Evolutionary conservation across 2,329 filamentous ascomycete species (phyloP).

Genomic region (Rhynchosporium agropyri): DNA sequence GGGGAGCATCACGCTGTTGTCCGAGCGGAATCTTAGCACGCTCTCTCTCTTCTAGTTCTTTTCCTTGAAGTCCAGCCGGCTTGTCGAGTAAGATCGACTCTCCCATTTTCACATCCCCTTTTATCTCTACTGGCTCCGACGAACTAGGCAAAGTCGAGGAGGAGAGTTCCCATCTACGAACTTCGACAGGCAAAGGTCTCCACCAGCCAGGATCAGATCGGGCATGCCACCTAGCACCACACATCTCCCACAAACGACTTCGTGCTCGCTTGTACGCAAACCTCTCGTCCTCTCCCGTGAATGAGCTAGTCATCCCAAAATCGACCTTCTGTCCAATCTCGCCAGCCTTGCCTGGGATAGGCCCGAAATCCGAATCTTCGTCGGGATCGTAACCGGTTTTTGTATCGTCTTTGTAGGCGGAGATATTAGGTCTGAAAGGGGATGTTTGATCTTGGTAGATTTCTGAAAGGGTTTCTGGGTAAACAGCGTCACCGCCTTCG

Average conservation of each 20-base stretch:
- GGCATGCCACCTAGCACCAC: constrained; percentile 71
- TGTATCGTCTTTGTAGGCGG: constrained; percentile 57
- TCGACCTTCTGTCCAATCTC: constrained; percentile 51
- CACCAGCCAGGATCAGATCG: constrained; percentile 65
- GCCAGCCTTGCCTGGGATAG: constrained; percentile 40
- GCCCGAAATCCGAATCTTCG: constrained; percentile 58
- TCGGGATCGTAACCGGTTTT: constrained; percentile 57
- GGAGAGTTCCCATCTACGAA: constrained; percentile 66
- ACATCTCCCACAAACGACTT: constrained; percentile 82
- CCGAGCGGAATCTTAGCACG: constrained; percentile 40
- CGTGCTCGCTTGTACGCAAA: constrained; percentile 80
- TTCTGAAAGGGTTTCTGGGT: constrained; percentile 69
- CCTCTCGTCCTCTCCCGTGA: constrained; percentile 79
- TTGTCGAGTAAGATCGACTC: constrained; percentile 48
- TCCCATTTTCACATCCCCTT: constrained; percentile 47
- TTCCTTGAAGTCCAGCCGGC: constrained; percentile 46
- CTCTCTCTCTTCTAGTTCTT: constrained; percentile 33
- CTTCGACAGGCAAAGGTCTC: constrained; percentile 64
- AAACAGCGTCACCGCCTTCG: constrained; percentile 53
- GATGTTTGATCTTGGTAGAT: constrained; percentile 77
- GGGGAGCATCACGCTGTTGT: constrained; percentile 48
- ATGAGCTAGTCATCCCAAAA: constrained; percentile 67
- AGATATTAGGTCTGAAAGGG: constrained; percentile 79
- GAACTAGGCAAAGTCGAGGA: not conserved
- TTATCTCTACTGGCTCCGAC: constrained; percentile 1